Base-by-base conservation (phyloP, 257 asterid genomes). In the Solanum lycopersicoides region DNA sequence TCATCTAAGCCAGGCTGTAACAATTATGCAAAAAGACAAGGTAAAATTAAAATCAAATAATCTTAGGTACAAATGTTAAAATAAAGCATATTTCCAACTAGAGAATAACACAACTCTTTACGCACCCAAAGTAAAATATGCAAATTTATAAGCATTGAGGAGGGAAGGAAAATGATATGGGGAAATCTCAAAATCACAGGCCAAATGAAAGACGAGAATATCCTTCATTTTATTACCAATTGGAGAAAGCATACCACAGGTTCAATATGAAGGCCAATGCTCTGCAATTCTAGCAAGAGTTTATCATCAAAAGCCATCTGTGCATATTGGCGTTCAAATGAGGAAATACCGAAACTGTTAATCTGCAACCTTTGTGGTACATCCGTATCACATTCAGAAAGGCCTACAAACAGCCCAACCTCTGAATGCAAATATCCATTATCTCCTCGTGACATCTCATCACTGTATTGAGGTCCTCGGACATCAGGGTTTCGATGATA, bases 1-100 rank as follows among this genome's bases (percentile, higher is more conserved):
- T 95, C 98, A 42, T 92, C 96, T 92, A 97, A 89, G 42, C 93
- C 97, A 80, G 99, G 99, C 99, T 97, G 93, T 79, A 86, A 86
- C 63, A 88, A 50, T 44, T 42, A 60, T 88, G 71, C 88, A 16
- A 87, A 28, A 80, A 89, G 86, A 50, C 66, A 86, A 35, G 23
- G 85, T 80, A 85, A 86, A 69, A 63, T 47, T 21, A 25, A 44
- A 65, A 15, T 23, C 15, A 16, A 66, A 32, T 12, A 86, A 72
- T 83, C 71, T 68, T 72, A 42, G 53, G 73, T 30, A 45, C 34
- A 23, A 10, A 50, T 47, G 77, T 23, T n/a, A 47, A 23, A 86
- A 34, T 42, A 77, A 44, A 87, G 60, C 83, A 82, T 20, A 18
- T 82, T 21, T 45, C 73, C 66, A 84, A 42, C 35, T 84, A 56